phyloP scores from a whole-genome alignment of 345 rosid genomes.

The Citrus cavaleriei region DNA sequence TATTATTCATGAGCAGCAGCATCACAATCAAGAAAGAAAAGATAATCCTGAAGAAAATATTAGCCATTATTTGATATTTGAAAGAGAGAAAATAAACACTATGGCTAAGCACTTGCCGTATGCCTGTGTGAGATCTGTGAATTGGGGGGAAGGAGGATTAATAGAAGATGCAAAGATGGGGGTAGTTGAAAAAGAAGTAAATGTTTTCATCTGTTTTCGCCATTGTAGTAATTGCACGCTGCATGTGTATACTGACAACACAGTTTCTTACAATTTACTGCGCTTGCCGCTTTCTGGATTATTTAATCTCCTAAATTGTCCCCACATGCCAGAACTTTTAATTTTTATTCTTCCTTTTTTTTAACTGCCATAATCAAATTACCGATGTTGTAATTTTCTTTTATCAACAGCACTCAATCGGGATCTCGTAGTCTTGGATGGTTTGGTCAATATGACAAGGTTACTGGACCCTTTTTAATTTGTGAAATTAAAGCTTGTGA shows the following conservation, averaged over 20 bases:
- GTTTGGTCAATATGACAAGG: no score
- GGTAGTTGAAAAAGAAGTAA: constrained; percentile 41
- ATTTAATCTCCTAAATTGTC: neutral
- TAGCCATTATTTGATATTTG: neutral
- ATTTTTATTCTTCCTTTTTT: no score
- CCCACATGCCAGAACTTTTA: no score
- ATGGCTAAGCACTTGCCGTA: no score
- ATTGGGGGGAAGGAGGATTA: constrained; percentile 2
- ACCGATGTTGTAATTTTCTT: no score
- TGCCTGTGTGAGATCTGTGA: neutral
- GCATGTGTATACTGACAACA: neutral
- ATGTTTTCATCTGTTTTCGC: constrained; percentile 47
- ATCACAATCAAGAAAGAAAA: neutral
- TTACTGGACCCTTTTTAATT: no score
- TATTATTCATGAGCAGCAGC: constrained; percentile 6
- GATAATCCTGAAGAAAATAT: neutral
- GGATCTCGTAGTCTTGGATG: no score
- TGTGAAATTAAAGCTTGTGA: no score
- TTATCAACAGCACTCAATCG: no score
- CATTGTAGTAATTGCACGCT: constrained; percentile 26
- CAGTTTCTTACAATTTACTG: neutral
- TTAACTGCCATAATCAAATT: no score
- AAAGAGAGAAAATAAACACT: neutral
- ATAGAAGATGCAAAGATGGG: neutral
- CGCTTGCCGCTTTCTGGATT: neutral